Evolutionary conservation across 164 flowering plant genomes (phyloP), one percentile per base, ranked within the genome.

Genomic region (Annona squamosa): DNA sequence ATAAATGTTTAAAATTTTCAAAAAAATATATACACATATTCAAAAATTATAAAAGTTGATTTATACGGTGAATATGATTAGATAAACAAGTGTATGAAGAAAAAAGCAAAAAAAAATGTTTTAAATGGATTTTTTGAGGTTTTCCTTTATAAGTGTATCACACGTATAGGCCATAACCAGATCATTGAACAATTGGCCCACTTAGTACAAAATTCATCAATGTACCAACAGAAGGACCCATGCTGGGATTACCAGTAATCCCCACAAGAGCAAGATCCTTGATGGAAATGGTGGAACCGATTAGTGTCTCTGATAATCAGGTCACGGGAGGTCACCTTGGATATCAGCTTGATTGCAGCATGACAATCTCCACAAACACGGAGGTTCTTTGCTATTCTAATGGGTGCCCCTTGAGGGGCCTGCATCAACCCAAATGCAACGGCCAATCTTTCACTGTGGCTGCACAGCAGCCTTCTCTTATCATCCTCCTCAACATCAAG

Each of bases 371-470:
- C 73, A 63, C 73, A 75, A 12, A 70, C 43, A 3, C 73, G 68
- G 43, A 70, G 61, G 63, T 70, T 75, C 73, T 72, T 72, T 5
- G 61, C 42, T 18, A 72, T 57, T 65, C 68, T 63, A 57, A 72
- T 46, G 12, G 74, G 61, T 6, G 18, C n/a, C 18, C 69, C 61
- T 1, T 3, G 45, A 26, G 46, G 45, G 17, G 56, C 12, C 6
- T 43, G 48, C n/a, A 75, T 52, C 52, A 71, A 59, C 4, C 62
- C 37, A 17, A 72, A 48, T 47, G 74, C 74, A 57, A 72, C 47
- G 6, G 74, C 74, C 43, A 72, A 42, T 42, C 74, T 72, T 46
- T 72, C 74, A 72, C 74, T 72, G 56, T 65, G 68, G 43, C 45
- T 59, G 19, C 70, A 68, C 18, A 72, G 74, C 44, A 72, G 45